phyloP scores from a whole-genome alignment of 495 filamentous ascomycete species.

The Penicillium lagena region DNA sequence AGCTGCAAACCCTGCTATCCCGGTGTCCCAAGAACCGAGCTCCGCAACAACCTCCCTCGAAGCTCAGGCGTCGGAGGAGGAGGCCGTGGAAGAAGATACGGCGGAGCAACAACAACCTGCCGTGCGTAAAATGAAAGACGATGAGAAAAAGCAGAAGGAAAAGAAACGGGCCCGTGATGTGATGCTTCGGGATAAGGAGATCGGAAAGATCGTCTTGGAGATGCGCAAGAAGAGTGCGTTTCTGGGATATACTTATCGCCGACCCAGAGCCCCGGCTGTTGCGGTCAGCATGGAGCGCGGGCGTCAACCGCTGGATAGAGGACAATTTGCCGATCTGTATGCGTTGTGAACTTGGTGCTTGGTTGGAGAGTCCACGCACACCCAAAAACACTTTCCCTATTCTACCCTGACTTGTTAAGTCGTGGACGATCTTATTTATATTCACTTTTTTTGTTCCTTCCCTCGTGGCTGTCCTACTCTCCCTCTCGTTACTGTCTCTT shows the following conservation, averaged over 20 bases:
- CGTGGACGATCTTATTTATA: not conserved
- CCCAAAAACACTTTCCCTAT: too few species aligned
- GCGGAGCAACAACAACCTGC: not conserved
- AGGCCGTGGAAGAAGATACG: not conserved
- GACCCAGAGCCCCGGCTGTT: conserved; percentile 39
- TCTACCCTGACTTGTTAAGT: too few species aligned
- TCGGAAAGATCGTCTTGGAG: conserved; percentile 60
- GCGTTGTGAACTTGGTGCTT: conserved; percentile 3
- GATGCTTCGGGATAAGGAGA: conserved; percentile 63
- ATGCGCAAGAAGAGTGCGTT: conserved; percentile 77
- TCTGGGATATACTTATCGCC: conserved; percentile 81
- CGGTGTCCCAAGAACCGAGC: conserved; percentile 1
- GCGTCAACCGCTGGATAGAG: conserved; percentile 17
- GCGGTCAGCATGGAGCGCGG: conserved; percentile 28
- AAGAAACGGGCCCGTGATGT: conserved; percentile 72
- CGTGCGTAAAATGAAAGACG: conserved; percentile 7
- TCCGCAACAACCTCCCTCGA: not conserved
- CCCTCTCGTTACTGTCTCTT: too few species aligned
- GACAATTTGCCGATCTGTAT: conserved; percentile 24
- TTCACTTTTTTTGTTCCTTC: not conserved
- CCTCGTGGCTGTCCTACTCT: too few species aligned
- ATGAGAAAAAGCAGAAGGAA: conserved; percentile 39
- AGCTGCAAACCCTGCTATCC: conserved; percentile 8
- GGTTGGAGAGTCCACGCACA: not conserved
- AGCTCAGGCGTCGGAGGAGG: too few species aligned